A percentile compares a stretch with the other conserved stretches of the same genome.
Evolutionary conservation across 805 yeast genomes (phyloP).

Genomic region (Zygosaccharomyces bisporus): DNA sequence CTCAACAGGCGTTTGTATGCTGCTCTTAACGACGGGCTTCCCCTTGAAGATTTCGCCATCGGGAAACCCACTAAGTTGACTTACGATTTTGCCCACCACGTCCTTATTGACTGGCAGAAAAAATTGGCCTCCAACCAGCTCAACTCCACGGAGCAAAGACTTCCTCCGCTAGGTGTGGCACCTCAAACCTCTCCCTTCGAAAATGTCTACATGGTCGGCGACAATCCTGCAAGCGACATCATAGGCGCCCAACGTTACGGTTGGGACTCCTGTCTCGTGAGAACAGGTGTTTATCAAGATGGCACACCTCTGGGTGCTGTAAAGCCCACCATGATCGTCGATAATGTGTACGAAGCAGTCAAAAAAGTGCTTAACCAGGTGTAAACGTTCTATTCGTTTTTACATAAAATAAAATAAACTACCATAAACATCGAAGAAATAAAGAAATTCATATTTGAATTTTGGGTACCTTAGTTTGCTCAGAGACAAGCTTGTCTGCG

Average conservation of each 20-base stretch:
- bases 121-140: slow-evolving; percentile 32
- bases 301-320: slow-evolving; percentile 41
- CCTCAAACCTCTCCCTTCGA: slow-evolving; percentile 45
- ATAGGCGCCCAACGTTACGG: slow-evolving; percentile 83
- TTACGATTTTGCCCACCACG: slow-evolving; percentile 77
- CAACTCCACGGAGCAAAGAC: slow-evolving; percentile 24
- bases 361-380: slow-evolving; percentile 22
- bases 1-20: slow-evolving; percentile 56
- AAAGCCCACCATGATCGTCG: slow-evolving; percentile 47
- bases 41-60: slow-evolving; percentile 52
- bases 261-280: slow-evolving; percentile 81
- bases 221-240: slow-evolving; percentile 91
- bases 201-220: slow-evolving; percentile 92
- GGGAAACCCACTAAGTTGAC: slow-evolving; percentile 82
- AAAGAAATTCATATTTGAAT: slow-evolving; percentile 40
- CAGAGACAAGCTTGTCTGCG: slow-evolving; percentile 76
- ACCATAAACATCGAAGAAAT: slow-evolving; percentile 2
- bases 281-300: slow-evolving; percentile 82
- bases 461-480: slow-evolving; percentile 67
- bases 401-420: slow-evolving; percentile 4
- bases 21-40: slow-evolving; percentile 46
- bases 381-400: not conserved
- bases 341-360: slow-evolving; percentile 53
- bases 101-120: slow-evolving; percentile 51
- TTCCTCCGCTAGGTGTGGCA: slow-evolving; percentile 46